Evolutionary conservation across 2,329 filamentous ascomycete species (phyloP).

Genomic region (Raffaelea ambrosiae): DNA sequence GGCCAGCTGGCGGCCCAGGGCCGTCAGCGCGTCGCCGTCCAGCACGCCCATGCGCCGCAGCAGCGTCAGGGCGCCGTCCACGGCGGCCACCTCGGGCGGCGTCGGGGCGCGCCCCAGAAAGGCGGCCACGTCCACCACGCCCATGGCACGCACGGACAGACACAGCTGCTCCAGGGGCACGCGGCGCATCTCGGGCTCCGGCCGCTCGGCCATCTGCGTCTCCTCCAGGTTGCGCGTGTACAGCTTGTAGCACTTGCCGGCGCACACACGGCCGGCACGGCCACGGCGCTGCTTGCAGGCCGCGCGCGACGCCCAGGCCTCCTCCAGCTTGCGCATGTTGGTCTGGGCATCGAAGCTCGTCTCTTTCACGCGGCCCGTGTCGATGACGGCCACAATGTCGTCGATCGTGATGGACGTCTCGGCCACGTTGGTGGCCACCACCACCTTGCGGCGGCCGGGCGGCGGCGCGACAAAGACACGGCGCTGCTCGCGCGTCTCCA

Average conservation of each 20-base stretch:
- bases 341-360: slow-evolving; percentile 86
- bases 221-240: slow-evolving; percentile 77
- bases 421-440: slow-evolving; percentile 92
- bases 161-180: slow-evolving; percentile 93
- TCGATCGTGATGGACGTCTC: slow-evolving; percentile 99
- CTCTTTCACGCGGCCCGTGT: slow-evolving; percentile 92
- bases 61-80: slow-evolving; percentile 74
- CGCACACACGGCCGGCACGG: slow-evolving; percentile 85
- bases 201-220: slow-evolving; percentile 71
- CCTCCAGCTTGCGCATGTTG: slow-evolving; percentile 89
- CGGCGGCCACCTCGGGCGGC: slow-evolving; percentile 75
- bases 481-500: slow-evolving; percentile 81
- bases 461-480: slow-evolving; percentile 75
- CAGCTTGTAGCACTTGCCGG: slow-evolving; percentile 89
- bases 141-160: slow-evolving; percentile 91
- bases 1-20: slow-evolving; percentile 84
- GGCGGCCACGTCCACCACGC: slow-evolving; percentile 66
- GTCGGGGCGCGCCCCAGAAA: slow-evolving; percentile 86
- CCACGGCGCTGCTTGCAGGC: slow-evolving; percentile 92
- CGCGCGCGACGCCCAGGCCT: slow-evolving; percentile 89
- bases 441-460: slow-evolving; percentile 75
- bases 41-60: slow-evolving; percentile 81
- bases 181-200: slow-evolving; percentile 87
- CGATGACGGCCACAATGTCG: slow-evolving; percentile 92
- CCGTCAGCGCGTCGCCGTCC: slow-evolving; percentile 64